These are phyloP conservation scores for Saturnispora sanitii DNA, from an alignment of 805 yeast species.

Conservation along the genomic window DNA sequence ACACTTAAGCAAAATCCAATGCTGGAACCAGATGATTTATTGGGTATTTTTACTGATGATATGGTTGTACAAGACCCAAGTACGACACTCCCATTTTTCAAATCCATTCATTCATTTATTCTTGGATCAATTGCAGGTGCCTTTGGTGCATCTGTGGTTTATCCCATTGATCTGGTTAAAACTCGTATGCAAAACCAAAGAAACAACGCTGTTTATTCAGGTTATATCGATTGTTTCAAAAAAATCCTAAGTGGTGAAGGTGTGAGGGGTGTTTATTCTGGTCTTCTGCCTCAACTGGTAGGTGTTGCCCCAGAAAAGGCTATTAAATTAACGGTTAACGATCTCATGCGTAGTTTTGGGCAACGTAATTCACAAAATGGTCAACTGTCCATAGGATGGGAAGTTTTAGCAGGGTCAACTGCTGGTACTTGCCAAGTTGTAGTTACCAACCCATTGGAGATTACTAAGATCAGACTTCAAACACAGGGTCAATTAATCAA, in stretches of 20 bases:
- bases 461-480: constrained; percentile 89
- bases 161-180: constrained; percentile 92
- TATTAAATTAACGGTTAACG: constrained; percentile 89
- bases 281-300: constrained; percentile 84
- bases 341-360: constrained; percentile 66
- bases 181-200: constrained; percentile 97
- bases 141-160: constrained; percentile 95
- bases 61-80: constrained; percentile 30
- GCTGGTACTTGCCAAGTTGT: constrained; percentile 97
- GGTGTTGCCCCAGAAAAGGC: constrained; percentile 99
- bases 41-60: constrained; percentile 42
- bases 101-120: constrained; percentile 76
- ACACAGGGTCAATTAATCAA: constrained; percentile 68
- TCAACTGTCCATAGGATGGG: constrained; percentile 45
- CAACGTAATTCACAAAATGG: constrained; percentile 41
- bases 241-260: constrained; percentile 77
- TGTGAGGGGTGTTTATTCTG: constrained; percentile 76
- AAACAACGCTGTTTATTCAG: constrained; percentile 52
- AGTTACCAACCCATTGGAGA: constrained; percentile 92
- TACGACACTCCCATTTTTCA: constrained; percentile 57
- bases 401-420: constrained; percentile 78
- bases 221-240: constrained; percentile 76
- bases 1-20: constrained; percentile 21
- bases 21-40: constrained; percentile 23
- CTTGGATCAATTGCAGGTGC: constrained; percentile 96